Evolutionary conservation across 2,329 filamentous ascomycete species (phyloP).

Genomic region (Didymosphaeria variabile): DNA sequence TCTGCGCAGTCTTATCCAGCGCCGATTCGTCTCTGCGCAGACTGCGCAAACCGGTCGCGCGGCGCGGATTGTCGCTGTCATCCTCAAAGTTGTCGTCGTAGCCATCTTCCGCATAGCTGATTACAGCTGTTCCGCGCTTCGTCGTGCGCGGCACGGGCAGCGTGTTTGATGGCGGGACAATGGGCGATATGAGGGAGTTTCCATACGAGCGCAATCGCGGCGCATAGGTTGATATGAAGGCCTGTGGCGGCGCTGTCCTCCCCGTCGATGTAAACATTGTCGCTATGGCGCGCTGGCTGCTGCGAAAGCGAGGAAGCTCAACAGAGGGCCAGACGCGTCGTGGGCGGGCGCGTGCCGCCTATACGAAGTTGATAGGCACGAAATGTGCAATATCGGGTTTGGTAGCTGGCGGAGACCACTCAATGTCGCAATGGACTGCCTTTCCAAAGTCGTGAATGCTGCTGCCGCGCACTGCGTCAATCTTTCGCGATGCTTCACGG

Average conservation of each 20-base stretch:
- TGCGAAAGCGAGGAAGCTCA: constrained; percentile 40
- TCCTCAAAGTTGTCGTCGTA: constrained; percentile 86
- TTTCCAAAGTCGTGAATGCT: constrained; percentile 22
- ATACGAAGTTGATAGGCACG: constrained; percentile 1
- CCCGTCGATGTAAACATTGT: constrained; percentile 53
- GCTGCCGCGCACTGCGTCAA: constrained; percentile 29
- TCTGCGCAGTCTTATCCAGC: constrained; percentile 69
- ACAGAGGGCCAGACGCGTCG: constrained; percentile 45
- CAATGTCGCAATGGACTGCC: constrained; percentile 15
- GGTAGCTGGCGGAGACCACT: not conserved
- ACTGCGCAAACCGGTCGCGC: constrained; percentile 83
- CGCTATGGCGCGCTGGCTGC: constrained; percentile 33
- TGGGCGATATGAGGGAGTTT: constrained; percentile 88
- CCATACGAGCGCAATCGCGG: constrained; percentile 88
- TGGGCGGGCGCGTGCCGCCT: constrained; percentile 9
- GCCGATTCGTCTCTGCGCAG: constrained; percentile 74
- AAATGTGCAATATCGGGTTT: not conserved
- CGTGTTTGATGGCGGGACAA: constrained; percentile 76
- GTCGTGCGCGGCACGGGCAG: constrained; percentile 82
- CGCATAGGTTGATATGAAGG: constrained; percentile 90
- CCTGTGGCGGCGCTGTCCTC: constrained; percentile 72
- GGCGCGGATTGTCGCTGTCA: constrained; percentile 73
- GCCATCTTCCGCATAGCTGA: constrained; percentile 98
- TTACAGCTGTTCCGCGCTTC: constrained; percentile 93
- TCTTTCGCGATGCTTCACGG: constrained; percentile 10